Conservation (phyloP, 352 stramenopile genomes). For the Phytophthora pistaciae region DNA sequence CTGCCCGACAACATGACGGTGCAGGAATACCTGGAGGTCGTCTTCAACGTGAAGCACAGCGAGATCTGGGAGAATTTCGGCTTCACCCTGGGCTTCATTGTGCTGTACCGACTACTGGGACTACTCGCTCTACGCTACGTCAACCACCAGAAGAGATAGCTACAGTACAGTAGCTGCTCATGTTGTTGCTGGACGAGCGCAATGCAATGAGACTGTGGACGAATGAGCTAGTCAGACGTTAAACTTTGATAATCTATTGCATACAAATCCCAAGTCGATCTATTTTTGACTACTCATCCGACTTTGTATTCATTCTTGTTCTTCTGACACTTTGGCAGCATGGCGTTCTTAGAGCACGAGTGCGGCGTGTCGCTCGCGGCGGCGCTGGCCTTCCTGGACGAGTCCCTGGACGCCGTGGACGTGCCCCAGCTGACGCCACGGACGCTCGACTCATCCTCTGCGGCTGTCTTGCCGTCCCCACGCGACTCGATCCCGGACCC, state of each 20-base stretch:
- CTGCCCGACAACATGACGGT: constrained; percentile 36
- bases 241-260: neutral
- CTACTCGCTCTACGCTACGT: constrained; percentile 34
- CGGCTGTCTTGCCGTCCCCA: neutral
- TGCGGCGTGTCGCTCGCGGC: constrained; percentile 26
- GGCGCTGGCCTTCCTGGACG: constrained; percentile 37
- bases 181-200: too few species aligned
- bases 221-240: neutral
- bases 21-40: constrained; percentile 38
- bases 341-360: constrained; percentile 30
- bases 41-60: constrained; percentile 49
- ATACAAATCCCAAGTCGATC: neutral
- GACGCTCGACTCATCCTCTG: neutral
- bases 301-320: neutral
- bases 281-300: neutral
- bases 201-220: neutral
- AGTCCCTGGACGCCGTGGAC: constrained; percentile 10
- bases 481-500: neutral
- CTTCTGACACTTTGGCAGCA: constrained; percentile 2
- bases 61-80: constrained; percentile 36
- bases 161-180: too few species aligned
- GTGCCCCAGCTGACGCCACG: neutral
- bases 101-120: constrained; percentile 29
- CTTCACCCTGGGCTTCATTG: constrained; percentile 37
- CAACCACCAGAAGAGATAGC: constrained; percentile 49